Evolutionary conservation across 805 yeast genomes (phyloP), one percentile per base, ranked within the genome.

Genomic region (Candida pseudofarinosa): DNA sequence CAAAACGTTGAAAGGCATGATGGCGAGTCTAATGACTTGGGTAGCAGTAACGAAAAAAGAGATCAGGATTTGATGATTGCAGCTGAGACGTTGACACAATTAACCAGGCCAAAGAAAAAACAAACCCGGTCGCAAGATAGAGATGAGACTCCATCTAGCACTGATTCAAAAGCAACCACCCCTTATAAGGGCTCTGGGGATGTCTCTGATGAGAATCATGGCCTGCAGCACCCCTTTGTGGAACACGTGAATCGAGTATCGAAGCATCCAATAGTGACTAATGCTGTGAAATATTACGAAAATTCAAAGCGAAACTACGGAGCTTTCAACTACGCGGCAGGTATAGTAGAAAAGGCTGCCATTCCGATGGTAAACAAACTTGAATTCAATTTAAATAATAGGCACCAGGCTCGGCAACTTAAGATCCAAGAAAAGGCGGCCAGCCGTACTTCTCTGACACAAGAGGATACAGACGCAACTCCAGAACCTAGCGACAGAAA

Each of bases 321-420:
- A 32, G 67, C 79, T 33, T 74, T 79, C 55, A 73, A 74, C 54
- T 80, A 78, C 58, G 83, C 82, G 16, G 85, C 83, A 1, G 84
- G 74, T 30, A 71, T 78, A 46, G 77, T 79, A 32, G 82, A 76
- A 54, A 69, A 71, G 46, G 80, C 79, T 0, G 79, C 83, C 13
- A 60, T 69, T 33, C 81, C 81, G 1, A 71, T 76, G 48, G 82
- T 77, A 35, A 71, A 60, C 43, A 73, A 68, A 42, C 70, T 74
- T 46, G 81, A 67, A 57, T 65, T 58, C 41, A 74, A 64, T 54
- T 64, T 69, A 52, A 74, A 69, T 51, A 70, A 51, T 38, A 53
- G 71, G 36, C 72, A 69, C 41, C 64, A 60, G 39, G 62, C 61
- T 12, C 54, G 51, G 12, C 50, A 51, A 33, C 41, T 52, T 35